Base-by-base conservation (phyloP, 1,284 basidiomycete genomes). In the Vanrija sp. region DNA sequence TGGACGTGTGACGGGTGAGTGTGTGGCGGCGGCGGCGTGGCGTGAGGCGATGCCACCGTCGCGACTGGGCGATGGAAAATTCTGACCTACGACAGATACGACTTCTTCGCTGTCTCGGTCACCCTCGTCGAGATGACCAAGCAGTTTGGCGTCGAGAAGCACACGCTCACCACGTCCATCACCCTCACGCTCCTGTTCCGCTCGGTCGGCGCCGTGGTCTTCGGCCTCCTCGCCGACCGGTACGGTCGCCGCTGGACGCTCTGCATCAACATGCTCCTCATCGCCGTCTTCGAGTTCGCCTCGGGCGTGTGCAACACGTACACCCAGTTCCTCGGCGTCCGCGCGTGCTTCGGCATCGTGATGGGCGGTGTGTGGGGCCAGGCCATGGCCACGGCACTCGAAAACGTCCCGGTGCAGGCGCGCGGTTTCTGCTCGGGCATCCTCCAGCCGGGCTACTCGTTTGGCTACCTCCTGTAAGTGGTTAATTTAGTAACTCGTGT, bases 231-330 rank as follows among this genome's bases (percentile, higher is more conserved):
- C 24, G 88, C 87, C 23, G 90, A 93, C 71, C 83, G 93, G 15
- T 95, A 82, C 71, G 93, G 94, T 5, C 83, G 93, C 45, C 94
- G 93, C 78, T 97, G 91, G 89, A 92, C 92, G 1, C 79, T 97
- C 4, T 85, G 94, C 42, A 63, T 69, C 65, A 96, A 95, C 71
- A 60, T 91, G 41, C 48, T 88, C n/a, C 65, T 92, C 44, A 83
- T 89, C 58, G 79, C 82, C 18, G 73, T 82, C 12, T 83, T 96
- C 53, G 85, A 92, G 62, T 83, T 98, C 18, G 88, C 84, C 0
- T 85, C 78, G 0, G 77, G 77, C 3, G 81, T 80, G 60, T 67
- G 72, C 51, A 69, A 76, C 37, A 77, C 70, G 8, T 81, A 78
- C 59, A 18, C 47, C 3, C 57, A 70, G 39, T 82, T 82, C 66